Conservation (phyloP, 805 yeast species). For the Metschnikowia borealis region DNA sequence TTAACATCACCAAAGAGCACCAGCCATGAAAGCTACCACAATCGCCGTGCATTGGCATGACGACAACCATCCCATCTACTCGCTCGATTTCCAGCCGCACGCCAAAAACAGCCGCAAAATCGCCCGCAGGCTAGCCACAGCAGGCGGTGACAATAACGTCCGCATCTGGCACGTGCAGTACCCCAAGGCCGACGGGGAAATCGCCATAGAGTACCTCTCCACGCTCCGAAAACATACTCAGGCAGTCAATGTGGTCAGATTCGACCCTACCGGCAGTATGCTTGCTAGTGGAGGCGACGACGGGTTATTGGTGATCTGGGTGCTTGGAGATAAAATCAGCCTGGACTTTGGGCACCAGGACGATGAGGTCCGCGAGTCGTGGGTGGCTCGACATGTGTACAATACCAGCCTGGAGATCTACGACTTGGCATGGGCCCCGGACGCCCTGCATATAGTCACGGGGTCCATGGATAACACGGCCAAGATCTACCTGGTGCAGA, state of each 20-base stretch:
- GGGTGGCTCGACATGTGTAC: constrained; percentile 62
- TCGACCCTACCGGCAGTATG: constrained; percentile 62
- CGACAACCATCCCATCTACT: constrained; percentile 69
- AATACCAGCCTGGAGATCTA: constrained; percentile 74
- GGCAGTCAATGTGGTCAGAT: constrained; percentile 89
- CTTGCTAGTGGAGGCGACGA: constrained; percentile 95
- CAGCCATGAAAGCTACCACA: constrained; percentile 38
- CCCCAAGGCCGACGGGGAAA: constrained; percentile 3
- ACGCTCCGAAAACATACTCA: constrained; percentile 86
- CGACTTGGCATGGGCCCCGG: constrained; percentile 92
- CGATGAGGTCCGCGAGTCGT: constrained; percentile 63
- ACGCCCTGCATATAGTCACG: constrained; percentile 66
- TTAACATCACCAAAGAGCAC: neutral
- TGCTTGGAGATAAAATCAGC: constrained; percentile 47
- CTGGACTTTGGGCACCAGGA: constrained; percentile 56
- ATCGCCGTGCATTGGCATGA: constrained; percentile 72
- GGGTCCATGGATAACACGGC: constrained; percentile 90
- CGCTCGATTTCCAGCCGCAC: constrained; percentile 57
- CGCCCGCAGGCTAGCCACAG: constrained; percentile 68
- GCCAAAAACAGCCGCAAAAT: neutral
- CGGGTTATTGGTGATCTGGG: constrained; percentile 85
- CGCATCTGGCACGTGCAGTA: constrained; percentile 46
- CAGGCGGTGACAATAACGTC: constrained; percentile 93
- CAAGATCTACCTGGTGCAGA: constrained; percentile 56
- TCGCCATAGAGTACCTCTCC: constrained; percentile 65